Percentiles rank a stretch among this genome's conserved stretches.
phyloP scores from a whole-genome alignment of 768 basidiomycete genomes.

The Calocera viscosa region DNA sequence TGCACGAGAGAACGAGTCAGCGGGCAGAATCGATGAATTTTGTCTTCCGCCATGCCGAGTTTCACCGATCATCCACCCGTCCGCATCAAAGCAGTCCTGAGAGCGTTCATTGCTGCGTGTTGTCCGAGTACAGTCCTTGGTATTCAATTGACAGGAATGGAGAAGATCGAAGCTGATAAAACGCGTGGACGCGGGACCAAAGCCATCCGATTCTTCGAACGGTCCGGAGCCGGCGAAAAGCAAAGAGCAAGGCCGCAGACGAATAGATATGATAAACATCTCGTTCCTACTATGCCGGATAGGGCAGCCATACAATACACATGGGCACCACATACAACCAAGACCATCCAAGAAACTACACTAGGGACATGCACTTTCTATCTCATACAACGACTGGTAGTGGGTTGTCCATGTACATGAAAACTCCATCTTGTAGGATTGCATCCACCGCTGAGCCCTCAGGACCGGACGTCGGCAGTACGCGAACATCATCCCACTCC shows the following conservation, averaged over 20 bases:
- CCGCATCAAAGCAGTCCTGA: neutral
- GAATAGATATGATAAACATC: neutral
- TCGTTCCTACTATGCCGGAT: neutral
- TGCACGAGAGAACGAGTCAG: too few species aligned
- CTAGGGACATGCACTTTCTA: neutral
- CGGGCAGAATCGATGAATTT: too few species aligned
- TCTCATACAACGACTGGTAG: slow-evolving; percentile 24
- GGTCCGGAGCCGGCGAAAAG: too few species aligned
- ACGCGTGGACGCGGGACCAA: neutral
- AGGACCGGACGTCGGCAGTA: slow-evolving; percentile 26
- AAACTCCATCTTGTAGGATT: slow-evolving; percentile 46
- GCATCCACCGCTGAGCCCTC: slow-evolving; percentile 47
- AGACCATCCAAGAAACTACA: neutral
- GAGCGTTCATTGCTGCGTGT: neutral
- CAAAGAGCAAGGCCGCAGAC: neutral
- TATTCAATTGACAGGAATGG: neutral
- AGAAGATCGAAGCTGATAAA: neutral
- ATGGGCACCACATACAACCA: slow-evolving; percentile 5
- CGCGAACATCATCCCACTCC: slow-evolving; percentile 33
- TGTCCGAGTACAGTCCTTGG: neutral
- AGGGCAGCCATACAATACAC: neutral
- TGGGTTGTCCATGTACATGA: slow-evolving; percentile 56
- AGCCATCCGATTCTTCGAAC: too few species aligned
- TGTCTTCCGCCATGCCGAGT: too few species aligned
- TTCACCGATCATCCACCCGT: too few species aligned